Base-by-base conservation (phyloP, 495 filamentous ascomycete genomes). In the Apiosordaria backusii region DNA sequence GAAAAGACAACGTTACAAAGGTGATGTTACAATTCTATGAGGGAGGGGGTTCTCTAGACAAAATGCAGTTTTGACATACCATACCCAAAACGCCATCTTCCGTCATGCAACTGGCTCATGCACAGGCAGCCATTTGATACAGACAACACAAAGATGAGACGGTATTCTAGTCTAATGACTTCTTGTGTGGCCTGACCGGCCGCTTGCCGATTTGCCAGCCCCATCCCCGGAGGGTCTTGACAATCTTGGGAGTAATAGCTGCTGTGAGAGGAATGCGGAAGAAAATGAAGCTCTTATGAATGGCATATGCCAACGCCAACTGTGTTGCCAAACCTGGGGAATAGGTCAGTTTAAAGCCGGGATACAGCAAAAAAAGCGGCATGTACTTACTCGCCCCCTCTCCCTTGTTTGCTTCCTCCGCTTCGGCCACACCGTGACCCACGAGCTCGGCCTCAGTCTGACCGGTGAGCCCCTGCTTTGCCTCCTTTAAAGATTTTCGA, bases 231-330 rank as follows among this genome's bases (percentile, higher is more conserved):
- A 99, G 81, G 18, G 86, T 84, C 78, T 92, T 93, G 66, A 97
- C 95, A 13, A 98, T 89, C 75, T 95, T 97, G 2, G 96, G 95
- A 6, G 90, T 92, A 16, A 97, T 84, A 1, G 92, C 94, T 15
- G 90, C 93, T 2, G 95, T 93, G 68, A 97, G 74, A 2, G 95
- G 95, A 2, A 99, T 90, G 9, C 95, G 85, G 62, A 98, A 78
- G 76, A 99, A 97, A 61, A 99, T 97, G 77, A 99, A 93, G 67
- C 90, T 95, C 78, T 99, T 99, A 82, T 99, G 95, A 61, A 99
- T 89, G 0, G 94, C 95, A 71, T 99, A 99, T 5, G 95, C 96
- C 16, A 99, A 85, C 16, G 90, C 95, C 25, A 98, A 80, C 71
- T 97, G 93, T 4, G 95, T 99, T 57, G 82, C 82, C 40, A 86